phyloP scores from a whole-genome alignment of 352 stramenopile genomes.

The Blastocystis sp. region DNA sequence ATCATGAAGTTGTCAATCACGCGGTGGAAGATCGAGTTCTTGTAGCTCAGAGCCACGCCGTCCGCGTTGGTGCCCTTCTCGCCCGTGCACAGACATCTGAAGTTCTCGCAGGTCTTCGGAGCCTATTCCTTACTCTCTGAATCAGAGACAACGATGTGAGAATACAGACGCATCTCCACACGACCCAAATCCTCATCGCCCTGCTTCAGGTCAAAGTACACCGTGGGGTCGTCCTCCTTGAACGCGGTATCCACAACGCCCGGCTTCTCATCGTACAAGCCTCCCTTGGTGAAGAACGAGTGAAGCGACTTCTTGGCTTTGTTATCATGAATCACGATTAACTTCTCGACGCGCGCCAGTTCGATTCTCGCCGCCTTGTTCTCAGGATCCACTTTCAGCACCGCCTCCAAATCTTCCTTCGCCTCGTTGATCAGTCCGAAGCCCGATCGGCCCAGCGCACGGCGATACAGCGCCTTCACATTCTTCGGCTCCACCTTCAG shows the following conservation, averaged over 20 bases:
- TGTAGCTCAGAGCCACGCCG: slow-evolving; percentile 87
- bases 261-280: slow-evolving; percentile 59
- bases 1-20: slow-evolving; percentile 90
- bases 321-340: slow-evolving; percentile 19
- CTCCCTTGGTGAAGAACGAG: slow-evolving; percentile 47
- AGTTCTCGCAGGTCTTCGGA: slow-evolving; percentile 97
- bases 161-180: slow-evolving; percentile 81
- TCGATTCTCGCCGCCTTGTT: slow-evolving; percentile 60
- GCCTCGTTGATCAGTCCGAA: slow-evolving; percentile 79
- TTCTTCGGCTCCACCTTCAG: slow-evolving; percentile 76
- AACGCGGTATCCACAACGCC: background rate
- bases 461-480: slow-evolving; percentile 81
- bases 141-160: slow-evolving; percentile 81
- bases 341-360: slow-evolving; percentile 14
- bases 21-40: slow-evolving; percentile 90
- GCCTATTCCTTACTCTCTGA: slow-evolving; percentile 71
- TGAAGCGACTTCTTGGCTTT: slow-evolving; percentile 45
- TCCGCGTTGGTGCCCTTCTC: slow-evolving; percentile 82
- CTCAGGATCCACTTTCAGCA: slow-evolving; percentile 35
- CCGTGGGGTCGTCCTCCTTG: slow-evolving; percentile 31
- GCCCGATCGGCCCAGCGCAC: slow-evolving; percentile 75
- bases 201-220: slow-evolving; percentile 71
- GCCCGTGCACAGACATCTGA: slow-evolving; percentile 90
- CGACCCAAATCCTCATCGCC: slow-evolving; percentile 76
- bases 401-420: slow-evolving; percentile 52